A percentile compares a stretch with the other conserved stretches of the same genome.
Conservation (phyloP, 2,329 filamentous ascomycete genomes). For the Canariomyces notabilis region DNA sequence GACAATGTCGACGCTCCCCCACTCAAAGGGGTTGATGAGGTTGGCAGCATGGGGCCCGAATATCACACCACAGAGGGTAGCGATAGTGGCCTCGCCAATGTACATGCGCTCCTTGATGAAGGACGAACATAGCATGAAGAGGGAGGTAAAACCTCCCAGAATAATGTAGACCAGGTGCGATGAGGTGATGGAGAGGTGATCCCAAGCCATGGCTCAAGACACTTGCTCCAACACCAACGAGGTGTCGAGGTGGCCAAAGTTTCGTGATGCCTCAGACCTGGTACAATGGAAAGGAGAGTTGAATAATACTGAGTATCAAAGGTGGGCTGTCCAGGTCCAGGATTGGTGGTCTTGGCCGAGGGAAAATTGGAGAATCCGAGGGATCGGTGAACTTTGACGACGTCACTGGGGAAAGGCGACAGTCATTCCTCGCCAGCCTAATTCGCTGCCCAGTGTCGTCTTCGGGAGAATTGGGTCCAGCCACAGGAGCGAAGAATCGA, state of each 20-base stretch:
- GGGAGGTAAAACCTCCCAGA: constrained; percentile 89
- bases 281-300: too few relatives aligned
- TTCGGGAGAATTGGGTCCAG: background rate
- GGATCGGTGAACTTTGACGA: background rate
- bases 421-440: background rate
- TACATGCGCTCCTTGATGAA: constrained; percentile 98
- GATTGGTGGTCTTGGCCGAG: background rate
- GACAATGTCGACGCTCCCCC: constrained; percentile 81
- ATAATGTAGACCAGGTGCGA: constrained; percentile 99
- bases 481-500: background rate
- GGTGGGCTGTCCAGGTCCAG: constrained; percentile 2
- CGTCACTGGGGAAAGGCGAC: background rate
- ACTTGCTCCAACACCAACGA: too few relatives aligned
- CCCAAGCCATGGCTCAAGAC: constrained; percentile 66
- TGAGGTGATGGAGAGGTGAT: constrained; percentile 79
- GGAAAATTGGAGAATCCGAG: background rate
- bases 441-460: background rate
- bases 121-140: constrained; percentile 98
- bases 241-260: constrained; percentile 2
- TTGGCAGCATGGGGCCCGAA: constrained; percentile 82
- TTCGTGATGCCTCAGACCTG: constrained; percentile 12
- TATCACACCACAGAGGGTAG: constrained; percentile 80
- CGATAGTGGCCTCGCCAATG: constrained; percentile 96
- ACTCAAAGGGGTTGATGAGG: constrained; percentile 68
- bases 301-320: too few relatives aligned